Conservation (phyloP, 768 basidiomycete genomes). For the Pulveroboletus sp. region DNA sequence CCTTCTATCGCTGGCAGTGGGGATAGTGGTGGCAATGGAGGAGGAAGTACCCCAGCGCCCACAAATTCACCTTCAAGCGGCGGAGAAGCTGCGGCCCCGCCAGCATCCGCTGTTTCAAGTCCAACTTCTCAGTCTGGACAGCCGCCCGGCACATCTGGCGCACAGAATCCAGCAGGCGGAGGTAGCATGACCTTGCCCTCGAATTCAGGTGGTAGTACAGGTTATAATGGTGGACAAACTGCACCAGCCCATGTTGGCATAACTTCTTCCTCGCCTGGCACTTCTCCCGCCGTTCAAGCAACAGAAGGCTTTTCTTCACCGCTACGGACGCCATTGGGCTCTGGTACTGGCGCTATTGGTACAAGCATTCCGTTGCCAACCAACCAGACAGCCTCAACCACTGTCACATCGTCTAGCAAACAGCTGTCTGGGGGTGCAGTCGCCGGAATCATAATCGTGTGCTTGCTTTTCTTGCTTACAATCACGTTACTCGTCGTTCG, state of each 20-base stretch:
- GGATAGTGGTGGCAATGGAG: neutral
- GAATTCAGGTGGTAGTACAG: neutral
- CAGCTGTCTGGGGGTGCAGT: constrained; percentile 45
- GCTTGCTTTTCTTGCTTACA: constrained; percentile 30
- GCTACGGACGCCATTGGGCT: constrained; percentile 2
- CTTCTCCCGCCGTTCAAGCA: neutral
- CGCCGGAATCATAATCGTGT: constrained; percentile 41
- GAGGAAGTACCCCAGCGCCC: neutral
- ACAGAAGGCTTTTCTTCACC: neutral
- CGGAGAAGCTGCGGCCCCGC: neutral
- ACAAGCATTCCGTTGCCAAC: constrained; percentile 15
- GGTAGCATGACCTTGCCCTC: neutral
- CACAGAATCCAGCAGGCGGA: neutral
- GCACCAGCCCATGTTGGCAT: neutral
- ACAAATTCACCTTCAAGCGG: neutral
- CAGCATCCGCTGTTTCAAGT: neutral
- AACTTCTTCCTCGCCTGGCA: neutral
- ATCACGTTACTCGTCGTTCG: constrained; percentile 45
- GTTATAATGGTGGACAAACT: neutral
- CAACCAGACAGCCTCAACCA: neutral
- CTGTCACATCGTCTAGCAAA: constrained; percentile 20
- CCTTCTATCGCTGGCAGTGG: neutral
- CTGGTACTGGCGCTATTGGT: constrained; percentile 12
- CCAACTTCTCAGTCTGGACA: neutral
- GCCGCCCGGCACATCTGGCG: neutral